Evolutionary conservation across 768 basidiomycete genomes (phyloP).

Genomic region (Saitozyma sp.): DNA sequence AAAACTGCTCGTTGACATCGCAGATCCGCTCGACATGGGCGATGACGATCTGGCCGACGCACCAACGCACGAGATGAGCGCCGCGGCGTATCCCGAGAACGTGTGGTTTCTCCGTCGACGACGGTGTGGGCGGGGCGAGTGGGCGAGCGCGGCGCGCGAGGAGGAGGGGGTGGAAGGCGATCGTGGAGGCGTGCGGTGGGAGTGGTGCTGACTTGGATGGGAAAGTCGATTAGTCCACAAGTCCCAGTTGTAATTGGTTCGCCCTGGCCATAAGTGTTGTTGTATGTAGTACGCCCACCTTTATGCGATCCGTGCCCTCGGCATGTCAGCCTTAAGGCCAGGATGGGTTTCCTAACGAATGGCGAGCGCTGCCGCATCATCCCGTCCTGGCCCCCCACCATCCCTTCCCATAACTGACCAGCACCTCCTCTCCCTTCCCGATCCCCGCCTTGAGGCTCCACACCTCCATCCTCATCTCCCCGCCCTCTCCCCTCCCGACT

Average conservation of each 20-base stretch:
- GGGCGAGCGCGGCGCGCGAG: conserved; percentile 14
- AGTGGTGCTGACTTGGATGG: conserved; percentile 9
- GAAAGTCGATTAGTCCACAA: background rate
- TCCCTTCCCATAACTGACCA: conserved; percentile 83
- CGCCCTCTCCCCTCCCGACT: conserved; percentile 50
- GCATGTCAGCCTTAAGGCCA: background rate
- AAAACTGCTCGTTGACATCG: too few species aligned
- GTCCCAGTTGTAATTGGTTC: too few species aligned
- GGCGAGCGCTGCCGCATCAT: background rate
- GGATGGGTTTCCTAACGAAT: background rate
- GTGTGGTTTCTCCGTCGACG: conserved; percentile 5
- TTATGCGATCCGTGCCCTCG: conserved; percentile 3
- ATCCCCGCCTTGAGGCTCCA: conserved; percentile 62
- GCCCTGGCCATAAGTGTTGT: too few species aligned
- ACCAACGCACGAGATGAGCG: background rate
- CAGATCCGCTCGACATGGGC: background rate
- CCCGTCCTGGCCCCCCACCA: conserved; percentile 68
- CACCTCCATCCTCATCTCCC: conserved; percentile 71
- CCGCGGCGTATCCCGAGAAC: background rate
- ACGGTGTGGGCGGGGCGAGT: conserved; percentile 22
- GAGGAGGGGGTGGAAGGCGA: conserved; percentile 19
- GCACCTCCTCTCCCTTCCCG: conserved; percentile 73
- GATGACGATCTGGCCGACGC: background rate
- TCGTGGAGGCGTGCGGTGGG: conserved; percentile 31
- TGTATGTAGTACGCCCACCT: background rate